Base-by-base conservation (phyloP, 2,329 filamentous ascomycete genomes). In the Fusarium coffeatum region DNA sequence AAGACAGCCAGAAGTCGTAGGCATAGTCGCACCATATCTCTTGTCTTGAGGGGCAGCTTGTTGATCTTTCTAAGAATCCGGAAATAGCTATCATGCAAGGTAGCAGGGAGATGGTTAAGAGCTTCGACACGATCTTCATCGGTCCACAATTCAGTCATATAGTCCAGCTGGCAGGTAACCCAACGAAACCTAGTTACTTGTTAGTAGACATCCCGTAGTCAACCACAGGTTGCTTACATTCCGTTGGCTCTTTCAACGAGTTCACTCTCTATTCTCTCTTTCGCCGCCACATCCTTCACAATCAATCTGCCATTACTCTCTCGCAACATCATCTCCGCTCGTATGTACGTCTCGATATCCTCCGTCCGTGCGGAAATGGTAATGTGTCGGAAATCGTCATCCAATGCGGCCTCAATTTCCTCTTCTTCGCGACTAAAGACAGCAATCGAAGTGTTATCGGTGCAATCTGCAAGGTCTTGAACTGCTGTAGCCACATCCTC, bases 141-240 rank as follows among this genome's bases (percentile, higher is more conserved):
- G 3, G 13, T 56, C 1, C 25, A 25, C n/a, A 56, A 46, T 2
- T 68, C 64, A 3, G 49, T 49, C 10, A 72, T 45, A 30, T 70
- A 66, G 16, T 72, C 66, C 0, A 72, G 27, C 16, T 72, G 66
- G 10, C 69, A 72, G 4, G 54, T 43, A 11, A 65, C 69, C 69
- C 69, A 72, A 0, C 69, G 69, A 11, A 71, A 71, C 69, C 69
- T 71, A 10, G 4, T 1, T 27, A 1, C 2, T 10, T 2, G 54
- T 43, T 16, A 42, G 41, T 42, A 30, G 28, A 12, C 2, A 8
- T 25, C 7, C 25, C 5, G 13, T 2, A n/a, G n/a, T n/a, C n/a
- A n/a, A n/a, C n/a, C n/a, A n/a, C n/a, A n/a, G n/a, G n/a, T n/a
- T n/a, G n/a, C n/a, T 43, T 40, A 70, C 64, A 72, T 72, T 22